These are phyloP conservation scores for Rubia peregrina DNA, from an alignment of 305 asterid species.

Conservation along the genomic window DNA sequence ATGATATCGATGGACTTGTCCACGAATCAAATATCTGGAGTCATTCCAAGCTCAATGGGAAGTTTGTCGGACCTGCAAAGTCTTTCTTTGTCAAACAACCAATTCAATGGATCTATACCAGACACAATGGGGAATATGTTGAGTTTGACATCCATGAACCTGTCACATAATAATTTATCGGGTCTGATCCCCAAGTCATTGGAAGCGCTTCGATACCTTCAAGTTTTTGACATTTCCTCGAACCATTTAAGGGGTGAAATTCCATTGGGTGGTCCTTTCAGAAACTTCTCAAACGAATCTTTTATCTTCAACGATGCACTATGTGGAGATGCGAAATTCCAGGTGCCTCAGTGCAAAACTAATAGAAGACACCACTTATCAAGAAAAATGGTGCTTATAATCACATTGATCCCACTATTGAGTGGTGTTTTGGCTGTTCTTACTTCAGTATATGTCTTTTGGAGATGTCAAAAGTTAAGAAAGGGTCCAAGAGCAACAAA, in stretches of 20 bases:
- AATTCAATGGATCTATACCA: conserved; percentile 11
- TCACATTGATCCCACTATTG: neutral
- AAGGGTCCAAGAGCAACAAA: conserved; percentile 1
- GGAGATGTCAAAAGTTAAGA: neutral
- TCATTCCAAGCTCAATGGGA: conserved; percentile 7
- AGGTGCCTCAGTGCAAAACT: neutral
- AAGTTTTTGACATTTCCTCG: conserved; percentile 8
- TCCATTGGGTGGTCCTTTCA: neutral
- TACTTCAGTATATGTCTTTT: neutral
- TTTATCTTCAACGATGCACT: conserved; percentile 13
- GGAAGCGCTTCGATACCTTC: conserved; percentile 11
- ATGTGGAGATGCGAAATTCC: conserved; percentile 5
- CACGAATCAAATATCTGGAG: conserved; percentile 9
- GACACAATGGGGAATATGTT: conserved; percentile 12
- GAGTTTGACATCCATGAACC: conserved; percentile 7
- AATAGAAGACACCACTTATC: too few relatives aligned
- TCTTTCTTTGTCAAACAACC: conserved; percentile 8
- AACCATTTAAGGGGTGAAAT: neutral
- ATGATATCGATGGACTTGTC: conserved; percentile 7
- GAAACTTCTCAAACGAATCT: neutral
- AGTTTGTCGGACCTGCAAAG: neutral
- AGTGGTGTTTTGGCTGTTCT: neutral
- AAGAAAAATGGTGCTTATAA: neutral
- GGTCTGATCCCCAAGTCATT: conserved; percentile 10
- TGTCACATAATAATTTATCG: conserved; percentile 12